phyloP scores from a whole-genome alignment of 768 basidiomycete species.

The Suillus luteus region DNA sequence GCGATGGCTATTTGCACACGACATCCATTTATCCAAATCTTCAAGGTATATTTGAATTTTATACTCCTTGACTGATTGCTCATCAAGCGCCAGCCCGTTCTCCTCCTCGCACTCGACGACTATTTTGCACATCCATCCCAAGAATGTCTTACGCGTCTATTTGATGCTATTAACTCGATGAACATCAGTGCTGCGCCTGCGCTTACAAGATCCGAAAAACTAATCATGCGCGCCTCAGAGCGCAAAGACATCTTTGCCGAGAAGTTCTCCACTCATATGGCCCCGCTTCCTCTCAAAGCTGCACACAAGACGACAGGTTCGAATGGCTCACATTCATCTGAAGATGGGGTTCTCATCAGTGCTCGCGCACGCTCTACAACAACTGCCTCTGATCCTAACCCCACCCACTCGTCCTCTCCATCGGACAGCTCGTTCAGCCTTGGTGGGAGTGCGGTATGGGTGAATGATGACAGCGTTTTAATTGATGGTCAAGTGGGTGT shows the following conservation, averaged over 20 bases:
- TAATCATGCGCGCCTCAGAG: conserved; percentile 88
- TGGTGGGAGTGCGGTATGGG: conserved; percentile 84
- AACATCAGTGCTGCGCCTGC: conserved; percentile 77
- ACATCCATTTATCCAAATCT: conserved; percentile 94
- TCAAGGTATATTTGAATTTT: conserved; percentile 61
- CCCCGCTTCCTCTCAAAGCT: conserved; percentile 30
- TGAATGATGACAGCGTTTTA: conserved; percentile 69
- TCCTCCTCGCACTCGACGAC: conserved; percentile 92
- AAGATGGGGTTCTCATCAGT: conserved; percentile 61
- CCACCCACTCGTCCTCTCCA: conserved; percentile 51
- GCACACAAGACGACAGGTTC: conserved; percentile 53
- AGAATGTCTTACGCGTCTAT: conserved; percentile 86
- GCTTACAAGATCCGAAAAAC: conserved; percentile 79
- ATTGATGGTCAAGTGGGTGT: conserved; percentile 44
- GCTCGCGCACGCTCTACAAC: conserved; percentile 41
- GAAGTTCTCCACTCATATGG: conserved; percentile 52
- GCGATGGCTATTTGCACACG: conserved; percentile 93
- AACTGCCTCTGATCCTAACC: conserved; percentile 31
- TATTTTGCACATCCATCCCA: conserved; percentile 90
- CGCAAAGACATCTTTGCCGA: conserved; percentile 91
- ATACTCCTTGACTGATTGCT: conserved; percentile 15
- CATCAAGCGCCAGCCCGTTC: conserved; percentile 68
- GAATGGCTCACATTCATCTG: conserved; percentile 65
- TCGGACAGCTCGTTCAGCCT: conserved; percentile 76
- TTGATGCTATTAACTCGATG: conserved; percentile 93